These are phyloP conservation scores for Ophiocordyceps camponoti-rufipedis DNA, from an alignment of 2,329 filamentous ascomycete genomes.

Conservation along the genomic window DNA sequence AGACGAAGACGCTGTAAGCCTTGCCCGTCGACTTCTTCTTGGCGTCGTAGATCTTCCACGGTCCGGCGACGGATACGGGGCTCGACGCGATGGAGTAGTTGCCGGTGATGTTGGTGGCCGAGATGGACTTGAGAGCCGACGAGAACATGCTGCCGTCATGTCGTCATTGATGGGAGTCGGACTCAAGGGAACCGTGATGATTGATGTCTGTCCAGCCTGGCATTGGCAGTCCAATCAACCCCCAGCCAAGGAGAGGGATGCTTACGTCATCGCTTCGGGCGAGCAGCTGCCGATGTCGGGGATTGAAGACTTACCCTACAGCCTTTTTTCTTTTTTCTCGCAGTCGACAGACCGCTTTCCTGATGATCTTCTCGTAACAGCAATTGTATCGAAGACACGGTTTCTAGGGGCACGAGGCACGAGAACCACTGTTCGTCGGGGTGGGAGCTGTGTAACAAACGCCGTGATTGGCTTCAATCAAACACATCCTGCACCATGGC, in stretches of 20 bases:
- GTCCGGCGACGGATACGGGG: slow-evolving; percentile 64
- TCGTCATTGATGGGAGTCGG: slow-evolving; percentile 2
- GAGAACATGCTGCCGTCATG: slow-evolving; percentile 55
- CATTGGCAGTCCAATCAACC: too few species aligned
- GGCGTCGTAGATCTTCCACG: slow-evolving; percentile 95
- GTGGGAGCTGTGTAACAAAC: neutral
- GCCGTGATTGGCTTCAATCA: neutral
- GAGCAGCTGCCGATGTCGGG: too few species aligned
- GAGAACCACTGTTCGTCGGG: neutral
- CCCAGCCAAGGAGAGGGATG: too few species aligned
- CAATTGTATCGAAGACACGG: too few species aligned
- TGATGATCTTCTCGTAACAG: too few species aligned
- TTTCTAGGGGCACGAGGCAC: too few species aligned
- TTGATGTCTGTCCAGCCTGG: too few species aligned
- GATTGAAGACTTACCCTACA: too few species aligned
- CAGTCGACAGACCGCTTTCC: too few species aligned
- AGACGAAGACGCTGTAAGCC: slow-evolving; percentile 79
- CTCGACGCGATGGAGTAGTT: slow-evolving; percentile 73
- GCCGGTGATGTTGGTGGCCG: slow-evolving; percentile 71
- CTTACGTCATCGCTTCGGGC: too few species aligned
- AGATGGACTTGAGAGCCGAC: slow-evolving; percentile 83
- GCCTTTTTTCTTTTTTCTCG: too few species aligned
- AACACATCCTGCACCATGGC: slow-evolving; percentile 7
- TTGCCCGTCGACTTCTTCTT: slow-evolving; percentile 94
- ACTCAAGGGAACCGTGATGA: too few species aligned